Base-by-base conservation (phyloP, 805 yeast genomes). In the Sugiyamaella mastotermitis region DNA sequence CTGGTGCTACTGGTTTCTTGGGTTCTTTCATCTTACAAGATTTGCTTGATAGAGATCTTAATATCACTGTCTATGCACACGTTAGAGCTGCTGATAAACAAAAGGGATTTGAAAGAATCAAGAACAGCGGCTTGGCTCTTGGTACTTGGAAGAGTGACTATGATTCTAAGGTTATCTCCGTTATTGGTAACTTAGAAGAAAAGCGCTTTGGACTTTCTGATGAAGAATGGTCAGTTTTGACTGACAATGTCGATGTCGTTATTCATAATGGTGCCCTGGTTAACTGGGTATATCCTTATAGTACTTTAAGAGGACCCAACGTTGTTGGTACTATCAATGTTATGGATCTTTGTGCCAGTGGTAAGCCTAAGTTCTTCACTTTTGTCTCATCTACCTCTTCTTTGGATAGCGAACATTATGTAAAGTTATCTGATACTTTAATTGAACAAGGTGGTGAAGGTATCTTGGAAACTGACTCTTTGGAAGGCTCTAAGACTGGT, bases 181-280 rank as follows among this genome's bases (percentile, higher is more conserved):
- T 92, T 4, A 61, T 87, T 33, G 99, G 96, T 25, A 88, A 88
- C 54, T 69, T 92, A 50, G 73, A 90, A 4, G 62, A 71, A 46
- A 64, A 71, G n/a, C 69, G 80, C 31, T 80, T 92, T 57, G 98
- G 97, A 0, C 54, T 85, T 37, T 49, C 63, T 13, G 69, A 70
- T 24, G 58, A 51, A 3, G 64, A 66, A 22, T 92, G 95, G 94
- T 31, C 49, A 1, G 34, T 52, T 5, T 70, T 92, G 42, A 64
- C 76, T 7, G 60, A 72, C 11, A 62, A 66, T 1, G 68, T 90
- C 41, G 98, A 94, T 60, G 80, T 80, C 3, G 78, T 92, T 37
- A 75, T 92, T 45, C 99, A 92, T 61, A 92, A 92, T 52, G 98
- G 97, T 67, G 99, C 99, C 13, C 69, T 88, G 45, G 99, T 92